These are phyloP conservation scores for Ophiostoma sp. DNA, from an alignment of 2,329 filamentous ascomycete genomes.

Conservation along the genomic window DNA sequence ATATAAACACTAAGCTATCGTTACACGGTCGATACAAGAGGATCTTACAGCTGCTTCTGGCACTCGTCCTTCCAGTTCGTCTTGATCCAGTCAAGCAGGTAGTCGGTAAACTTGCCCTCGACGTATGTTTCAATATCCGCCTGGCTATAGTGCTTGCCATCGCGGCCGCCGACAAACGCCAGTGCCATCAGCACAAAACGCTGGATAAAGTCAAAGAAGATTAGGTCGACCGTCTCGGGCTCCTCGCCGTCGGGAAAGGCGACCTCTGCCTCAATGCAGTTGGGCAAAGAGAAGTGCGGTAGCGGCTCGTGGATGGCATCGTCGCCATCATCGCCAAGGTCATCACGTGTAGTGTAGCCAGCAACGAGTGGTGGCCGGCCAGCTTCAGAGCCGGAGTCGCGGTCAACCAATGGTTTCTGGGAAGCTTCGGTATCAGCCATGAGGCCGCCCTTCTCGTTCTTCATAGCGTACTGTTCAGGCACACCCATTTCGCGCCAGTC, in stretches of 20 bases:
- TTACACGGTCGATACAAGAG: background rate
- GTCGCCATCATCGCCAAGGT: constrained; percentile 76
- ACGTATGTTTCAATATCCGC: constrained; percentile 49
- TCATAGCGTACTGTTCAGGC: constrained; percentile 41
- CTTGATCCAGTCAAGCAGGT: constrained; percentile 54
- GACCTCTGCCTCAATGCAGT: constrained; percentile 69
- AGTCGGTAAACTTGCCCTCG: constrained; percentile 51
- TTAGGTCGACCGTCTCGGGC: constrained; percentile 73
- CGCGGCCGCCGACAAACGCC: constrained; percentile 41
- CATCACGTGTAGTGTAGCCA: constrained; percentile 88
- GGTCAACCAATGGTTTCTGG: constrained; percentile 18
- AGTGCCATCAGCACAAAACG: constrained; percentile 74
- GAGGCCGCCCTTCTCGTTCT: constrained; percentile 26
- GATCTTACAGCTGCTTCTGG: constrained; percentile 28
- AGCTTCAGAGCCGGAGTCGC: constrained; percentile 32
- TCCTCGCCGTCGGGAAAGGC: constrained; percentile 50
- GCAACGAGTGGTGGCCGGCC: constrained; percentile 43
- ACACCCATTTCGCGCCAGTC: constrained; percentile 46
- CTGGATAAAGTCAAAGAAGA: constrained; percentile 89
- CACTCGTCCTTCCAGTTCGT: constrained; percentile 51
- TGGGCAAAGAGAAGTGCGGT: constrained; percentile 71
- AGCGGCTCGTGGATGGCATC: constrained; percentile 78
- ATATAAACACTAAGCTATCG: background rate
- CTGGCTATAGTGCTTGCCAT: constrained; percentile 37
- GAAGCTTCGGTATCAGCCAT: background rate